Evolutionary conservation across 1,284 basidiomycete species (phyloP).

Genomic region (Ustilago curta): DNA sequence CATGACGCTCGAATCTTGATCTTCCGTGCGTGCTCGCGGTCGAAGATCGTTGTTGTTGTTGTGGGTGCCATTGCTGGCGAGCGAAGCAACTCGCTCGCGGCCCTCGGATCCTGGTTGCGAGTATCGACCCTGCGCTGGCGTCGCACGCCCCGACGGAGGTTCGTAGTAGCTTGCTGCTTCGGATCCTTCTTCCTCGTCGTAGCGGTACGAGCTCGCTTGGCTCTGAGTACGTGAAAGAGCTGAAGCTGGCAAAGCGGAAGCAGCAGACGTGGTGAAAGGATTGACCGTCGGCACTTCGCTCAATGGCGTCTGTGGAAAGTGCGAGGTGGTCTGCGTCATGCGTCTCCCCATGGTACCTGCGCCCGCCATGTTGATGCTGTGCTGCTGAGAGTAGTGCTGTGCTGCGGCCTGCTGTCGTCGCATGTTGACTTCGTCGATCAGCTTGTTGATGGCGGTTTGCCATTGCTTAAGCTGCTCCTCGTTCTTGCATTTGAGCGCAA

Average conservation of each 20-base stretch:
- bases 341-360: conserved; percentile 51
- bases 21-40: conserved; percentile 60
- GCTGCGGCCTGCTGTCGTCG: conserved; percentile 53
- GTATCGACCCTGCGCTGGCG: conserved; percentile 51
- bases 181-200: conserved; percentile 39
- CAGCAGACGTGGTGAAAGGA: conserved; percentile 32
- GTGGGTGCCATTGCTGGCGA: conserved; percentile 11
- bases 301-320: conserved; percentile 63
- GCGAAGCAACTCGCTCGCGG: conserved; percentile 47
- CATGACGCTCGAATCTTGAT: conserved; percentile 60
- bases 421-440: conserved; percentile 76
- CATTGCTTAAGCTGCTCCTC: conserved; percentile 94
- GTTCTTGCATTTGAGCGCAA: conserved; percentile 89
- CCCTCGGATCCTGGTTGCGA: conserved; percentile 57
- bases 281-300: conserved; percentile 53
- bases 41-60: conserved; percentile 25
- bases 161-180: conserved; percentile 43
- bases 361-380: conserved; percentile 59
- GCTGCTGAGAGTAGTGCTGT: conserved; percentile 47
- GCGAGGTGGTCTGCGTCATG: conserved; percentile 47
- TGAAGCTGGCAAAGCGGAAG: conserved; percentile 12
- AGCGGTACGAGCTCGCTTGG: conserved; percentile 47
- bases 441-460: conserved; percentile 86
- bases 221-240: conserved; percentile 46
- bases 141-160: conserved; percentile 39